Percentiles rank a stretch among this genome's conserved stretches.
phyloP scores from a whole-genome alignment of 2,329 filamentous ascomycete genomes.

The Fusarium sp. region DNA sequence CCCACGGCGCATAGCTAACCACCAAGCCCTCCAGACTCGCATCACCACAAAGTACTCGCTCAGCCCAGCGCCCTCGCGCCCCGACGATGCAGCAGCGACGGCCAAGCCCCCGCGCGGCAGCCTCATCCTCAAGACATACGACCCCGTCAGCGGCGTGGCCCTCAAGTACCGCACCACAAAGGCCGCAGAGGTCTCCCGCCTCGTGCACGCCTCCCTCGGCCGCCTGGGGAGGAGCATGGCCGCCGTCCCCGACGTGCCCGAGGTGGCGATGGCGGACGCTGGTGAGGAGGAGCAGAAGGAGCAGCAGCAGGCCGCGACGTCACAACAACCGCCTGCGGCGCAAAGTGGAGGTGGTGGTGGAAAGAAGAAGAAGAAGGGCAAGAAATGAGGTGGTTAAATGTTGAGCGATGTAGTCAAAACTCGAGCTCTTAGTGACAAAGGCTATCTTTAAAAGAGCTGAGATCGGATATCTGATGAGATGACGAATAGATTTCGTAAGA shows the following conservation, averaged over 20 bases:
- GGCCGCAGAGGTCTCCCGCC: slow-evolving; percentile 86
- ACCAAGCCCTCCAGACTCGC: slow-evolving; percentile 70
- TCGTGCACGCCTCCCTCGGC: slow-evolving; percentile 79
- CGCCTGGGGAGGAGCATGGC: slow-evolving; percentile 78
- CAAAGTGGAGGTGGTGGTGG: slow-evolving; percentile 55
- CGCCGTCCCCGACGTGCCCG: slow-evolving; percentile 60
- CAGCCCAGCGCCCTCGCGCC: slow-evolving; percentile 52
- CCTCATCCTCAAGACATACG: slow-evolving; percentile 90
- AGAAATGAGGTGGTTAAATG: slow-evolving; percentile 60
- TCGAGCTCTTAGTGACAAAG: neutral
- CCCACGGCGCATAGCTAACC: slow-evolving; percentile 18
- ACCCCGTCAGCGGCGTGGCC: slow-evolving; percentile 82
- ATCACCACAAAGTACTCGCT: slow-evolving; percentile 95
- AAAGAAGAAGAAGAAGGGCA: slow-evolving; percentile 68
- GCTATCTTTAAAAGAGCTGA: neutral
- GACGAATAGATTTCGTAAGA: neutral
- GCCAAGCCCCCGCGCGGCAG: slow-evolving; percentile 70
- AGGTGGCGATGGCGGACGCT: slow-evolving; percentile 58
- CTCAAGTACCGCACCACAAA: slow-evolving; percentile 95
- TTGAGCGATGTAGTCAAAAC: neutral
- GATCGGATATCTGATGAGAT: neutral
- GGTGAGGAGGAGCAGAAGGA: slow-evolving; percentile 33
- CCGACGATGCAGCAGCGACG: slow-evolving; percentile 44
- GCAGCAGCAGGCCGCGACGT: slow-evolving; percentile 39
- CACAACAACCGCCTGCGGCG: slow-evolving; percentile 38